phyloP scores from a whole-genome alignment of 129 eudicot genomes.

The Tagetes erecta region DNA sequence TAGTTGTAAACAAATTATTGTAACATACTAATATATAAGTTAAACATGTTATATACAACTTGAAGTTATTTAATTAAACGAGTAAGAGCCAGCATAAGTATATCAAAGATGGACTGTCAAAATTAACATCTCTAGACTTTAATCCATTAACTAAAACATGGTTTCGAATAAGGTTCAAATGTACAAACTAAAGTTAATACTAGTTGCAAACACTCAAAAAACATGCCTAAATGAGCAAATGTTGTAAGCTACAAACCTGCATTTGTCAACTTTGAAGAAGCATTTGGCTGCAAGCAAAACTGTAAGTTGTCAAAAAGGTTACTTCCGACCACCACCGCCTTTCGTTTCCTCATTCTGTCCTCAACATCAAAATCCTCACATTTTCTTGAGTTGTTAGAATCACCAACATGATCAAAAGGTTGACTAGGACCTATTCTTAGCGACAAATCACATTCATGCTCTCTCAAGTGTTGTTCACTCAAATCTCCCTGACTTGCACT shows the following conservation, averaged over 20 bases:
- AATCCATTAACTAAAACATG: conserved; percentile 23
- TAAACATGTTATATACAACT: too few species aligned
- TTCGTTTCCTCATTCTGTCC: conserved; percentile 37
- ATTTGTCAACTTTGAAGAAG: conserved; percentile 33
- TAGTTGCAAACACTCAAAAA: conserved; percentile 33
- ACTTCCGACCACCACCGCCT: conserved; percentile 29
- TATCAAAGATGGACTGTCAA: too few species aligned
- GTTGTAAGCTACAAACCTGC: conserved; percentile 45
- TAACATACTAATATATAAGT: too few species aligned
- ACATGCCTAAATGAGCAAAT: conserved; percentile 19
- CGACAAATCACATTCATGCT: conserved; percentile 66
- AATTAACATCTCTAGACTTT: conserved; percentile 10
- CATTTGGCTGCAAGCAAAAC: conserved; percentile 39
- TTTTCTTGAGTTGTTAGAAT: conserved; percentile 30
- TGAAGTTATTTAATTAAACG: too few species aligned
- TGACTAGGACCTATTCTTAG: conserved; percentile 66
- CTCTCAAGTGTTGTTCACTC: conserved; percentile 29
- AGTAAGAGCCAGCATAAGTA: too few species aligned
- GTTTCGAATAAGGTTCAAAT: conserved; percentile 32
- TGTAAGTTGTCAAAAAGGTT: conserved; percentile 39
- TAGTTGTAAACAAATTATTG: too few species aligned
- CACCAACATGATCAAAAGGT: conserved; percentile 22
- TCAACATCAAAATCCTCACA: conserved; percentile 31
- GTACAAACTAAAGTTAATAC: conserved; percentile 37
- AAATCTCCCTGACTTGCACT: conserved; percentile 17